Percentiles rank a stretch among this genome's conserved stretches.
Evolutionary conservation across 495 filamentous ascomycete genomes (phyloP).

Genomic region (Eremomyces bilateralis): DNA sequence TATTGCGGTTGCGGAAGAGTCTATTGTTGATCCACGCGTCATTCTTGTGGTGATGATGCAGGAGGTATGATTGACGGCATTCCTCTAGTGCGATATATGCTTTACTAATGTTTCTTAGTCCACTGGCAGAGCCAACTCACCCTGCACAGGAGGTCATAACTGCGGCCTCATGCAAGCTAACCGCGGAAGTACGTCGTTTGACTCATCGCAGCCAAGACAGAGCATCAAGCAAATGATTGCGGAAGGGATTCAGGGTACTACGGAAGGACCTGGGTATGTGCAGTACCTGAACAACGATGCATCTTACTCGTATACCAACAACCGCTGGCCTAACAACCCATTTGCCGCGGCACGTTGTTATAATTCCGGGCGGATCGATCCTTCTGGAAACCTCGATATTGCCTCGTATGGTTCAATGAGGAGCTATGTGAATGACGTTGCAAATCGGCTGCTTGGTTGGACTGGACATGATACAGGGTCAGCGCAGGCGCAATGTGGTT

Average conservation of each 20-base stretch:
- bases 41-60: constrained; percentile 6
- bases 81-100: no score
- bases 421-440: constrained; percentile 6
- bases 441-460: constrained; percentile 6
- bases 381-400: not conserved
- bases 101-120: not conserved
- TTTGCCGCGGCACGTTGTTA: constrained; percentile 1
- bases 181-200: constrained; percentile 2
- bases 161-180: constrained; percentile 7
- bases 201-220: not conserved
- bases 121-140: constrained; percentile 1
- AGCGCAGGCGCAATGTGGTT: not conserved
- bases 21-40: constrained; percentile 3
- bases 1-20: constrained; percentile 1
- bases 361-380: not conserved
- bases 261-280: constrained; percentile 1
- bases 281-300: constrained; percentile 2
- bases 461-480: constrained; percentile 1
- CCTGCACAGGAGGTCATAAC: constrained; percentile 3
- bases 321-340: constrained; percentile 1
- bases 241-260: constrained; percentile 5
- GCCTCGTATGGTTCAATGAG: not conserved
- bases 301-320: not conserved
- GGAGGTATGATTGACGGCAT: constrained; percentile 3
- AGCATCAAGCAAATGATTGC: constrained; percentile 6